Base-by-base conservation (phyloP, 306 rosid genomes). In the Begonia masoniana region DNA sequence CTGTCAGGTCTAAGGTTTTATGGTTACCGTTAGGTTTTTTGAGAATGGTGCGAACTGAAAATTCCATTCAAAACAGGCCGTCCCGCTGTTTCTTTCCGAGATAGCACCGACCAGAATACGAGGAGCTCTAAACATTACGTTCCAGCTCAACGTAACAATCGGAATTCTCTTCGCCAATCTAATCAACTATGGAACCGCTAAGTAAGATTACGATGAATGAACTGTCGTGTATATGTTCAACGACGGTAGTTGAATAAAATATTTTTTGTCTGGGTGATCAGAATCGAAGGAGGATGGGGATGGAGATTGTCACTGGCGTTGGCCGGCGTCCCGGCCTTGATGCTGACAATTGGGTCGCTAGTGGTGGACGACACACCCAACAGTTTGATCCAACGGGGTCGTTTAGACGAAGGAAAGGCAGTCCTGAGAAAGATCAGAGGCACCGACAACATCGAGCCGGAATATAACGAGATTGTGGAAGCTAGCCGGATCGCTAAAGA, bases 31-130 rank as follows among this genome's bases (percentile, higher is more conserved):
- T 10, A 13, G 10, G 47, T 16, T 3, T 1, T 23, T 14, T 50
- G 47, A 15, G 19, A 41, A n/a, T 36, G 41, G 13, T 4, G 46
- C 12, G 19, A 26, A 4, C 52, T 17, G 31, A 15, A 6, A 21
- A 36, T 23, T 46, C 1, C 4, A 59, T 56, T 43, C 46, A 53
- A 64, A 24, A 50, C 71, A 85, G 97, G 97, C 97, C 1, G 97
- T 89, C 43, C 97, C 97, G 6, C 56, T 89, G 51, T 89, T 89
- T 26, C 82, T 89, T 23, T 89, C 97, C 14, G 97, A 89, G 66
- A 85, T 89, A 4, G 97, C 97, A 10, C 97, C 95, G 3, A 73
- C 97, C 10, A 85, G 95, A 68, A 89, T 89, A 15, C 95, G 97
- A 48, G 97, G 97, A 71, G 97, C 76, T 8, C 66, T 89, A 57